Percentiles rank a stretch among this genome's conserved stretches.
Evolutionary conservation across 495 filamentous ascomycete genomes (phyloP).

Genomic region (Astrothelium subdiscretum): DNA sequence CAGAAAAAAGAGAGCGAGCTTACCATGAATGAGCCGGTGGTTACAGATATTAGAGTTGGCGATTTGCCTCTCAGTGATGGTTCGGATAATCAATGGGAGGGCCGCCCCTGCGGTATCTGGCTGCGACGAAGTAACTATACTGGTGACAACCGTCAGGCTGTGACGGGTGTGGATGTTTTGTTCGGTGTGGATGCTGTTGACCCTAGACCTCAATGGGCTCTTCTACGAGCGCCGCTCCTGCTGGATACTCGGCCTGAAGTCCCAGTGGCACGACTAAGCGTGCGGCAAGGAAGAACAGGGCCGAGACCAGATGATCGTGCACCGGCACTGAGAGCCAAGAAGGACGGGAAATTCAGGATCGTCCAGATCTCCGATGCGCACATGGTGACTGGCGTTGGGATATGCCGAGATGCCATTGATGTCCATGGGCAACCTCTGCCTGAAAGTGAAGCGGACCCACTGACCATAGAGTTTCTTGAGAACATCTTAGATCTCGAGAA

Average conservation of each 20-base stretch:
- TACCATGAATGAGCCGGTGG: slow-evolving; percentile 55
- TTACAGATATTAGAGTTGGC: slow-evolving; percentile 68
- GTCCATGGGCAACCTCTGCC: slow-evolving; percentile 24
- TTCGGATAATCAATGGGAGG: slow-evolving; percentile 61
- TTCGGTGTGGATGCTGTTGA: slow-evolving; percentile 91
- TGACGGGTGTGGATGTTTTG: slow-evolving; percentile 78
- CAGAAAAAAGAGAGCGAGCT: slow-evolving; percentile 82
- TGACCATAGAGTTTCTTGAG: slow-evolving; percentile 78
- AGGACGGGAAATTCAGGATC: slow-evolving; percentile 87
- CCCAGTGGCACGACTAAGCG: slow-evolving; percentile 56
- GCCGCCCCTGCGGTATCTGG: slow-evolving; percentile 70
- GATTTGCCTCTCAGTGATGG: slow-evolving; percentile 54
- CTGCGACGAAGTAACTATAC: slow-evolving; percentile 50
- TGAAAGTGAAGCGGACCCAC: slow-evolving; percentile 76
- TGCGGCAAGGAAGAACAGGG: slow-evolving; percentile 24
- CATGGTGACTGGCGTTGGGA: slow-evolving; percentile 72
- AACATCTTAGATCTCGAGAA: slow-evolving; percentile 76
- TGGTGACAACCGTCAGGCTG: slow-evolving; percentile 56
- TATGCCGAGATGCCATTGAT: slow-evolving; percentile 53
- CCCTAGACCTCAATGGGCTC: slow-evolving; percentile 66
- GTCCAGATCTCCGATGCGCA: slow-evolving; percentile 89
- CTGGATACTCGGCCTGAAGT: slow-evolving; percentile 49
- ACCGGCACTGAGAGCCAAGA: slow-evolving; percentile 59
- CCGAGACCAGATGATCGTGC: not conserved
- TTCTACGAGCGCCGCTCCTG: slow-evolving; percentile 55